phyloP scores from a whole-genome alignment of 306 rosid genomes.

The Ormosia semicastrata region DNA sequence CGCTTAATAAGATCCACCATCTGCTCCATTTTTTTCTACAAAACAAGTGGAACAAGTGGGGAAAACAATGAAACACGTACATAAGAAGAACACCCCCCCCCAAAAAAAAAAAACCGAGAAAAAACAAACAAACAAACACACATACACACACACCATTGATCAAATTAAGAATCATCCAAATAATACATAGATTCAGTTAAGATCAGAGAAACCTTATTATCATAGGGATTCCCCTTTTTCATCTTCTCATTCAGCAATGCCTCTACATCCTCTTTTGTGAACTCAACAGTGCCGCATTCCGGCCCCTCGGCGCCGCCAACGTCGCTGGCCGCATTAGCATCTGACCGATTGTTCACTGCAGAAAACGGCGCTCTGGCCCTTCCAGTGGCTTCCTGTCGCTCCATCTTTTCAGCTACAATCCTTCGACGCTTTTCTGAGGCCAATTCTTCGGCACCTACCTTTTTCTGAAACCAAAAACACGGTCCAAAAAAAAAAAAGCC shows the following conservation, averaged over 20 bases:
- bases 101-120: neutral
- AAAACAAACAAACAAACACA: neutral
- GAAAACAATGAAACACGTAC: neutral
- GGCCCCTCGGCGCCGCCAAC: slow-evolving; percentile 35
- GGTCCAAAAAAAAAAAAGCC: neutral
- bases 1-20: slow-evolving; percentile 55
- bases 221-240: slow-evolving; percentile 53
- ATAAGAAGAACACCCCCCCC: neutral
- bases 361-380: slow-evolving; percentile 53
- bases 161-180: neutral
- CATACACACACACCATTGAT: neutral
- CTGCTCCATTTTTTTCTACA: slow-evolving; percentile 65
- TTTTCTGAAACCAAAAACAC: slow-evolving; percentile 48
- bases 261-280: slow-evolving; percentile 70
- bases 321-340: slow-evolving; percentile 36
- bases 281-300: slow-evolving; percentile 48
- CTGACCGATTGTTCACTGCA: slow-evolving; percentile 40
- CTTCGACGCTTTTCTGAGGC: slow-evolving; percentile 62
- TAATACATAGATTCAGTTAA: neutral
- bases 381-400: slow-evolving; percentile 40
- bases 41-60: neutral
- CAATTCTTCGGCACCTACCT: slow-evolving; percentile 50
- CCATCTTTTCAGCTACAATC: slow-evolving; percentile 53
- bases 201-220: slow-evolving; percentile 57
- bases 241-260: slow-evolving; percentile 65